Percentiles rank a stretch among this genome's conserved stretches.
These are phyloP conservation scores for Marasmius sp. DNA, from an alignment of 1,284 basidiomycete species.

Conservation along the genomic window DNA sequence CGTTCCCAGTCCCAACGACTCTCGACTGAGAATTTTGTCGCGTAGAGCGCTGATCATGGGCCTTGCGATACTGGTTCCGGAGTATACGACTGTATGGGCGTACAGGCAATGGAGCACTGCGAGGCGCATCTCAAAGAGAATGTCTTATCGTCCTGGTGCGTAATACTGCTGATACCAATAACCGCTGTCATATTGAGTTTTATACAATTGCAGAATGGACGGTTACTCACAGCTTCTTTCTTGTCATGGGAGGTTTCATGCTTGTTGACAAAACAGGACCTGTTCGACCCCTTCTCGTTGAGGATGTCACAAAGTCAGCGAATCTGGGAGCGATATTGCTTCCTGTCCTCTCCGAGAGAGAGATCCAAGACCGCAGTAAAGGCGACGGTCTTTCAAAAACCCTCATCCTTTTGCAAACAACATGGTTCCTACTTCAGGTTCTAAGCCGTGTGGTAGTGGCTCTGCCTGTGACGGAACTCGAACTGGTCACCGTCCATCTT, in stretches of 20 bases:
- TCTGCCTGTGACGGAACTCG: constrained; percentile 4
- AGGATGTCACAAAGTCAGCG: neutral
- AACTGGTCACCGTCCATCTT: constrained; percentile 1
- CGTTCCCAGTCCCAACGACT: too few species aligned
- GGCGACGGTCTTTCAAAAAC: constrained; percentile 5
- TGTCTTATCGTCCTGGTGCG: neutral
- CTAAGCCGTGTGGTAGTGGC: neutral
- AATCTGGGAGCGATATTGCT: too few species aligned
- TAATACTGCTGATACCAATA: neutral
- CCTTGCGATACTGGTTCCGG: neutral
- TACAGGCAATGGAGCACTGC: neutral
- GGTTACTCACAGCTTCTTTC: neutral
- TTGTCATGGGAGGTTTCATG: constrained; percentile 4
- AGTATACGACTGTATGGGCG: neutral
- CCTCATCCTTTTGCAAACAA: constrained; percentile 3
- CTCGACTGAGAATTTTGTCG: too few species aligned
- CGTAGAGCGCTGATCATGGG: too few species aligned
- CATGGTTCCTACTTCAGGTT: constrained; percentile 6
- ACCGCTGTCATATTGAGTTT: neutral
- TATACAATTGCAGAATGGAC: neutral
- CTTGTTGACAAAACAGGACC: neutral
- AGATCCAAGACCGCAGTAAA: constrained; percentile 6
- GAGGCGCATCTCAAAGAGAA: neutral
- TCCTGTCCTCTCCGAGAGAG: neutral
- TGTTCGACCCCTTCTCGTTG: neutral